Base-by-base conservation (phyloP, 1,284 basidiomycete species). In the Ustilago sp. region DNA sequence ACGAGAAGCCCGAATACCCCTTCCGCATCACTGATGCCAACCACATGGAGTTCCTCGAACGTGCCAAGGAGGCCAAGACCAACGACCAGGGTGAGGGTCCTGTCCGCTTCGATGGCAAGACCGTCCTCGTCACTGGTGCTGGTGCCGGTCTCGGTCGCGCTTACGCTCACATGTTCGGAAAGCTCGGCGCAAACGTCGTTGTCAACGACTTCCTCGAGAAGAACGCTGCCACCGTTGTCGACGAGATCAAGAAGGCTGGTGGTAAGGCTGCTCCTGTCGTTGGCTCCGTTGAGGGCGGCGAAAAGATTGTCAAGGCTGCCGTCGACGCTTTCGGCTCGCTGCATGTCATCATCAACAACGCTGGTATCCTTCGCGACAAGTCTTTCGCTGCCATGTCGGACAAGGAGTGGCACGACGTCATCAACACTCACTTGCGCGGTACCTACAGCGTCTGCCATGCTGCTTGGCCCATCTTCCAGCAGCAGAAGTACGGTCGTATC, bases 401-500 rank as follows among this genome's bases (percentile, higher is more conserved):
- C 81, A 90, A 93, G 80, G 94, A 98, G 83, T 99, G 97, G 97
- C 94, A 99, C 86, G 88, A 92, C 64, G 95, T 98, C 53, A 88
- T 98, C 77, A 90, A 91, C 64, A 91, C 98, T 35, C 95, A 98
- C 87, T 89, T 98, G 59, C 85, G 88, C 59, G 89, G 89, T 43
- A 90, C 89, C 17, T 90, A 88, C 78, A 91, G 84, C 56, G 79
- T 87, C 82, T 92, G 91, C 64, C 94, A 97, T 86, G 96, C 96
- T 13, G 93, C 94, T 41, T 99, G 95, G 97, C 95, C 96, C 4
- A 89, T 94, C 84, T 98, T 99, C 90, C 92, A 93, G 87, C 93
- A 96, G 88, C 97, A 99, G 86, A 95, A 95, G 88, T 98, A 93
- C 86, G 96, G 97, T 38, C 92, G 97, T 66, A 96, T 99, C 83